phyloP scores from a whole-genome alignment of 2,329 filamentous ascomycete genomes.

The Blastomyces silverae region DNA sequence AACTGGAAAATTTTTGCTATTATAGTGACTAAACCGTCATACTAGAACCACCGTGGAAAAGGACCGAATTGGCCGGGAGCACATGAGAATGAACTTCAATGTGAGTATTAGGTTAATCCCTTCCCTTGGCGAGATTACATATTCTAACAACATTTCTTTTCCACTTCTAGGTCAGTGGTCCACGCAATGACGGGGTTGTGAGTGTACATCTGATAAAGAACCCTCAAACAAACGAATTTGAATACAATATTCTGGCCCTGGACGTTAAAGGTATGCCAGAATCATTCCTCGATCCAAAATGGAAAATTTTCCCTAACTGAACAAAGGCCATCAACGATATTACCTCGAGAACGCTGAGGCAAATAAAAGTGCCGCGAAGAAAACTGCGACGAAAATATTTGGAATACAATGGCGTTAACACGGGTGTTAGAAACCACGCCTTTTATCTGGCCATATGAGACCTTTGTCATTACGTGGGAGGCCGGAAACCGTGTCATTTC shows the following conservation, averaged over 20 bases:
- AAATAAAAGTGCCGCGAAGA: constrained; percentile 32
- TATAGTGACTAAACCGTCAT: constrained; percentile 30
- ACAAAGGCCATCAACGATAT: constrained; percentile 39
- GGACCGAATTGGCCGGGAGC: constrained; percentile 68
- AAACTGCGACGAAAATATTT: constrained; percentile 45
- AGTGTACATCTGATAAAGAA: constrained; percentile 69
- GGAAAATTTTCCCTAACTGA: neutral
- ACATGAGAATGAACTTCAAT: constrained; percentile 79
- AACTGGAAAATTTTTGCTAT: constrained; percentile 1
- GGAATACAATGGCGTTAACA: constrained; percentile 43
- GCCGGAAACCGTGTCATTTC: neutral
- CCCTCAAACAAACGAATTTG: constrained; percentile 58
- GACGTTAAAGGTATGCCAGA: constrained; percentile 59
- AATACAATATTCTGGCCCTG: constrained; percentile 73
- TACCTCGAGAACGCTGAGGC: constrained; percentile 43
- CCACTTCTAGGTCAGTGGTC: constrained; percentile 62
- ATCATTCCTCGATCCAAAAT: constrained; percentile 9
- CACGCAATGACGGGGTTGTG: constrained; percentile 64
- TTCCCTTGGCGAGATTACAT: neutral
- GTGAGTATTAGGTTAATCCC: constrained; percentile 41
- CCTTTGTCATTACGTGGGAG: neutral
- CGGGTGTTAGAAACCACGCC: neutral
- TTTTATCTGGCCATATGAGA: neutral
- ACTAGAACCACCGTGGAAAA: constrained; percentile 58
- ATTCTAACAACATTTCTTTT: constrained; percentile 26